Evolutionary conservation across 2,329 filamentous ascomycete species (phyloP), one percentile per base, ranked within the genome.

Genomic region (Trichophyton schoenleinii): DNA sequence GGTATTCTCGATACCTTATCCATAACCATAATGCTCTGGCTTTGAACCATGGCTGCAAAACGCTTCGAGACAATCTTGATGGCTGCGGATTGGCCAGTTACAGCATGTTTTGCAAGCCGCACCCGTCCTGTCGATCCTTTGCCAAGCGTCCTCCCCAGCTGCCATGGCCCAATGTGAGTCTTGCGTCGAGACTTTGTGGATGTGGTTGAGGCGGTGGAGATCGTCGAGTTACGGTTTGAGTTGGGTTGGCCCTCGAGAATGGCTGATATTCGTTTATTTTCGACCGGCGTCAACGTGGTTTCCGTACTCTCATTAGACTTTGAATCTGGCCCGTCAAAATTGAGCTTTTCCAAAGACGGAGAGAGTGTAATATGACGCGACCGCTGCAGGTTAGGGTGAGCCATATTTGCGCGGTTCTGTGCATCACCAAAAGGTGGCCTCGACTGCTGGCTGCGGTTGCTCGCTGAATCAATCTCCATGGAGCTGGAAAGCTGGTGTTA

Each of bases 51-150:
- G 63, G 88, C 86, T 11, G 88, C 89, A 59, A 84, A 87, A 62
- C 83, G 83, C 73, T 95, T 91, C 62, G 89, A 89, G 31, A 99
- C 89, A 68, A 99, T 97, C 78, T 99, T 99, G 70, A 96, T 88
- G 1, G 94, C 94, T 3, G 91, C 94, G 58, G 87, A 81, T 69
- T 96, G 87, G 8, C 88, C 84, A 3, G 90, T 94, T 22, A 84
- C 75, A 25, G 80, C 81, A 75, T 99, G 91, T 64, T 89, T 85
- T 22, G 92, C 95, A 41, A 94, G 79, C 60, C 92, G 83, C 15
- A 99, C 94, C 31, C 89, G 84, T 13, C 91, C 92, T 58, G 90
- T 95, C 1, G 91, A 91, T 2, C 94, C 94, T 67, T 89, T 88
- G 0, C 94, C 94, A 31, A 99, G 80, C 0, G 89, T 95, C 71